Evolutionary conservation across 768 basidiomycete species (phyloP).

Genomic region (Glaciozyma martinii): DNA sequence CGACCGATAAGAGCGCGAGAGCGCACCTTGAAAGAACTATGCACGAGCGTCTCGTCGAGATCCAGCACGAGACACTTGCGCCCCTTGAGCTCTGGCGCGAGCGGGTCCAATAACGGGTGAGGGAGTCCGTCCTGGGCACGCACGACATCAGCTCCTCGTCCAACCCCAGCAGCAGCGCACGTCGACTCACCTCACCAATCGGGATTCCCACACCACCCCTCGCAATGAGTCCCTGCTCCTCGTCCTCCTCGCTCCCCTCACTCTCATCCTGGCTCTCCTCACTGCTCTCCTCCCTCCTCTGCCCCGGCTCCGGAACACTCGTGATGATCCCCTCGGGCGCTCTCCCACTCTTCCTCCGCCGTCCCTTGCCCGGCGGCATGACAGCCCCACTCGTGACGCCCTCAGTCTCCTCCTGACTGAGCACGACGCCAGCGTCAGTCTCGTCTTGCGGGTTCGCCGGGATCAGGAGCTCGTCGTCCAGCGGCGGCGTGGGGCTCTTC

Average conservation of each 20-base stretch:
- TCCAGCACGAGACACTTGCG: constrained; percentile 94
- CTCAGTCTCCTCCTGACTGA: constrained; percentile 52
- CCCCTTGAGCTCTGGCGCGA: constrained; percentile 68
- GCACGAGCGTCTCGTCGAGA: constrained; percentile 91
- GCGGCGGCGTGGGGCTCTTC: neutral
- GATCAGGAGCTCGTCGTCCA: neutral
- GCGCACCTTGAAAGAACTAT: constrained; percentile 92
- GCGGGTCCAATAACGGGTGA: constrained; percentile 75
- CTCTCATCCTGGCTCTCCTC: constrained; percentile 38
- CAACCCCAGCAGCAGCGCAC: constrained; percentile 8
- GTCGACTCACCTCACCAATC: constrained; percentile 65
- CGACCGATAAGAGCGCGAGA: neutral
- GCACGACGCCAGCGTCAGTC: neutral
- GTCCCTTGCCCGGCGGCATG: constrained; percentile 66
- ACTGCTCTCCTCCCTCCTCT: constrained; percentile 12
- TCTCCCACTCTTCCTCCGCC: constrained; percentile 43
- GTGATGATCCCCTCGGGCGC: constrained; percentile 60
- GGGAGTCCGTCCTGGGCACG: constrained; percentile 66
- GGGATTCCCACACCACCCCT: constrained; percentile 93
- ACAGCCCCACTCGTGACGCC: constrained; percentile 86
- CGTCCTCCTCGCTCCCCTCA: constrained; percentile 56
- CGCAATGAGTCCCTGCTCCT: constrained; percentile 79
- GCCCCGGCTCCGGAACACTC: constrained; percentile 33
- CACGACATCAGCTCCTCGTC: constrained; percentile 8
- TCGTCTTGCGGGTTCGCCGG: neutral